phyloP scores from a whole-genome alignment of 495 filamentous ascomycete genomes.

The Annulohypoxylon maeteangense region DNA sequence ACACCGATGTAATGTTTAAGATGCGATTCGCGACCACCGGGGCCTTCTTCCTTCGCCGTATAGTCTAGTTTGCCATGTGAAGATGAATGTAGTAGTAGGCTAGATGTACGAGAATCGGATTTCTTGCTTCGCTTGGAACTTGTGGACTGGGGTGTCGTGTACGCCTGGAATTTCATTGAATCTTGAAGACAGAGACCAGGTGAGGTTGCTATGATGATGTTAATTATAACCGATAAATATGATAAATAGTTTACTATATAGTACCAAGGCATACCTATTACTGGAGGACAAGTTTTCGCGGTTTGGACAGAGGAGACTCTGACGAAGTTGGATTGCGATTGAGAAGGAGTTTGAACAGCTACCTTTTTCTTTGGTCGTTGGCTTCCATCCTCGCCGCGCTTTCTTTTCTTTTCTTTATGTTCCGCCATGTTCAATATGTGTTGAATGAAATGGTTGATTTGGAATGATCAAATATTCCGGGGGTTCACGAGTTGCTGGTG shows the following conservation, averaged over 20 bases:
- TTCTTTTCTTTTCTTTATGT: constrained; percentile 76
- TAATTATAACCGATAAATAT: constrained; percentile 6
- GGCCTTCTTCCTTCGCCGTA: constrained; percentile 76
- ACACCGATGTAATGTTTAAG: constrained; percentile 90
- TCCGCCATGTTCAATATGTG: constrained; percentile 59
- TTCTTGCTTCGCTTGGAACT: constrained; percentile 51
- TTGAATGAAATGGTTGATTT: neutral
- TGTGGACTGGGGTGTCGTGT: constrained; percentile 63
- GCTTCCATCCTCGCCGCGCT: constrained; percentile 66
- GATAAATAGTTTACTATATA: neutral
- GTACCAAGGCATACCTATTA: constrained; percentile 64
- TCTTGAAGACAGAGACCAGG: constrained; percentile 71
- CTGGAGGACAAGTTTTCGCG: constrained; percentile 68
- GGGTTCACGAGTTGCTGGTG: neutral
- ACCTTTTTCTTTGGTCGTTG: constrained; percentile 69
- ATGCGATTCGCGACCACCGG: constrained; percentile 67
- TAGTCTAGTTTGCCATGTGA: constrained; percentile 84
- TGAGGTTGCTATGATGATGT: constrained; percentile 65
- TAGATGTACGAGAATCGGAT: constrained; percentile 59
- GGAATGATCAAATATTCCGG: neutral
- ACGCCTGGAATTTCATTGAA: constrained; percentile 69
- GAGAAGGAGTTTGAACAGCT: constrained; percentile 60
- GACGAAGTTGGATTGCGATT: constrained; percentile 52
- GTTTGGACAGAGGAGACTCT: constrained; percentile 68
- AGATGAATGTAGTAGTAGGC: constrained; percentile 81